Conservation (phyloP, 2,329 filamentous ascomycete genomes). For the Rachicladosporium sp. region DNA sequence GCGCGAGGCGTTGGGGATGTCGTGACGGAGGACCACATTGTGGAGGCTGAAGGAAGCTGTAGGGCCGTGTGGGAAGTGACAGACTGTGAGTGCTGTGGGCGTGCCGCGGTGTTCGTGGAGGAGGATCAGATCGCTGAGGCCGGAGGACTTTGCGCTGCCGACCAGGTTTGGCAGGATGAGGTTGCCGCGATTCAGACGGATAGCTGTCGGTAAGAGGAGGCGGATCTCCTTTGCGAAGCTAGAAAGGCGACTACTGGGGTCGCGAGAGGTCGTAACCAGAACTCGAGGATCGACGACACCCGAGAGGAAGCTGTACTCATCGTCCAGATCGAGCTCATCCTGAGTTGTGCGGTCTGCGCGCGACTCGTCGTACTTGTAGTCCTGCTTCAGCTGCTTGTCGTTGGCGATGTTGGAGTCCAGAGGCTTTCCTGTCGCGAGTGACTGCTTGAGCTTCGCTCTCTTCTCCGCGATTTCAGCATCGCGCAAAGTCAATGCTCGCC, state of each 20-base stretch:
- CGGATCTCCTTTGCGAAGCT: constrained; percentile 89
- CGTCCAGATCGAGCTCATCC: constrained; percentile 64
- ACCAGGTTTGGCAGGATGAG: constrained; percentile 78
- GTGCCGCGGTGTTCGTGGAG: constrained; percentile 88
- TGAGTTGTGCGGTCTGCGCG: constrained; percentile 53
- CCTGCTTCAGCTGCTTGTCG: constrained; percentile 69
- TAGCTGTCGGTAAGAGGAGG: constrained; percentile 68
- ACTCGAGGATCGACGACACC: constrained; percentile 82
- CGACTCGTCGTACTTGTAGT: constrained; percentile 91
- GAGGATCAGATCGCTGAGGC: constrained; percentile 72
- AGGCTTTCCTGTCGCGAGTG: constrained; percentile 79
- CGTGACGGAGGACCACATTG: constrained; percentile 83
- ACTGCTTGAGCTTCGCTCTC: constrained; percentile 71
- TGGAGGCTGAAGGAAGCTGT: constrained; percentile 80
- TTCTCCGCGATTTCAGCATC: constrained; percentile 92
- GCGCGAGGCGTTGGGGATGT: constrained; percentile 76
- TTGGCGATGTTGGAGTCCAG: constrained; percentile 72
- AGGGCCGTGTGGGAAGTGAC: constrained; percentile 78
- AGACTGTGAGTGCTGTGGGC: constrained; percentile 77
- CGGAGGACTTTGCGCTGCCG: constrained; percentile 64
- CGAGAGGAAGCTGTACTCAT: constrained; percentile 84
- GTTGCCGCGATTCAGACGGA: constrained; percentile 84
- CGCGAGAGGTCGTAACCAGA: constrained; percentile 80
- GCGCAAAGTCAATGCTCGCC: constrained; percentile 71
- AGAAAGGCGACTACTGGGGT: constrained; percentile 71